phyloP scores from a whole-genome alignment of 164 flowering plant species.

The Houttuynia cordata region DNA sequence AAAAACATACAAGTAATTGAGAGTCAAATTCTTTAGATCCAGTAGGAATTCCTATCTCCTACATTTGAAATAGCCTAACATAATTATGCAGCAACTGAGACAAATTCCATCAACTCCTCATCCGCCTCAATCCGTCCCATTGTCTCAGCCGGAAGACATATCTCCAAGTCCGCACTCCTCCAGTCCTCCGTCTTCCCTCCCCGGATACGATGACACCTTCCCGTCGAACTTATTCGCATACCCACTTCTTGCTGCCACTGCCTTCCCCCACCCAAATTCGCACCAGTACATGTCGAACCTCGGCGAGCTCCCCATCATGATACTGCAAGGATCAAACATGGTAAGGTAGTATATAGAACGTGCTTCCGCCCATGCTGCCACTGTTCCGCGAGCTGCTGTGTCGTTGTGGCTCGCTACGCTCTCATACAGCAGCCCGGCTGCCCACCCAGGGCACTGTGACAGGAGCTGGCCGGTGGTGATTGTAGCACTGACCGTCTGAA shows the following conservation, averaged over 20 bases:
- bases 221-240: slow-evolving; percentile 76
- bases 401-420: slow-evolving; percentile 44
- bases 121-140: slow-evolving; percentile 52
- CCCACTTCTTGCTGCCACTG: slow-evolving; percentile 75
- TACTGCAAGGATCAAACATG: slow-evolving; percentile 40
- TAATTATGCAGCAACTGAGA: slow-evolving; percentile 2
- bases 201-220: slow-evolving; percentile 74
- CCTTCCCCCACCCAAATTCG: slow-evolving; percentile 87
- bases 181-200: slow-evolving; percentile 69
- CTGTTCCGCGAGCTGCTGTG: slow-evolving; percentile 24
- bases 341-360: slow-evolving; percentile 55
- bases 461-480: slow-evolving; percentile 40
- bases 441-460: slow-evolving; percentile 39
- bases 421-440: slow-evolving; percentile 42
- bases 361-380: slow-evolving; percentile 47
- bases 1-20: too few species aligned
- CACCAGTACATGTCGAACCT: slow-evolving; percentile 76
- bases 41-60: too few species aligned
- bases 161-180: slow-evolving; percentile 81
- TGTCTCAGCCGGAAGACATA: slow-evolving; percentile 59
- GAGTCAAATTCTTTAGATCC: too few species aligned
- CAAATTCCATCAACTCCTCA: slow-evolving; percentile 34
- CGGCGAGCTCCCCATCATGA: slow-evolving; percentile 84
- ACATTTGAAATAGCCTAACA: too few species aligned
- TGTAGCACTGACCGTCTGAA: slow-evolving; percentile 1